A percentile compares a stretch with the other conserved stretches of the same genome.
These are phyloP conservation scores for Alternaria sp. DNA, from an alignment of 2,329 filamentous ascomycete species.

Conservation along the genomic window DNA sequence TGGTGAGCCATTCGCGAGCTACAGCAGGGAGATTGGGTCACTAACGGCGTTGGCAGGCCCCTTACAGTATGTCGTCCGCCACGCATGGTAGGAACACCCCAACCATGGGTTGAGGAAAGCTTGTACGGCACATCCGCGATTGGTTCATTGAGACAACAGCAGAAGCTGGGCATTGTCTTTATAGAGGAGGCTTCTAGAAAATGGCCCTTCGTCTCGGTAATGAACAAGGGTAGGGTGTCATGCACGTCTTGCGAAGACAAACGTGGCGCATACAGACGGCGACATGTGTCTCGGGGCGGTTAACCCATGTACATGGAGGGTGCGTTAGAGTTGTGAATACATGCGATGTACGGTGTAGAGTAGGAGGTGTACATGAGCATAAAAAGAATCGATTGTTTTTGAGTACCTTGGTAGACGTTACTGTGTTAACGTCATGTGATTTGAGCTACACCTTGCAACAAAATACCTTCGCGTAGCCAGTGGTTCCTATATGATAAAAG, in stretches of 20 bases:
- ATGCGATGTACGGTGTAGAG: neutral
- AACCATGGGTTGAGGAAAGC: slow-evolving; percentile 16
- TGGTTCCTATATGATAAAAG: no score
- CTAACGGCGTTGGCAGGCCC: slow-evolving; percentile 42
- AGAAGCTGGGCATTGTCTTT: neutral
- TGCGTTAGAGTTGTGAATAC: neutral
- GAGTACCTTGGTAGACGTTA: neutral
- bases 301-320: neutral
- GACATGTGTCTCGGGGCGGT: neutral
- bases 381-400: neutral
- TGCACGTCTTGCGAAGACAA: neutral
- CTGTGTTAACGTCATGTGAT: neutral
- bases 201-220: neutral
- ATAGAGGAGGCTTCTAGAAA: neutral
- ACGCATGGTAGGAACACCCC: slow-evolving; percentile 52
- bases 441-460: neutral
- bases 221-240: neutral
- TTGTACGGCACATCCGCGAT: neutral
- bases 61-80: slow-evolving; percentile 58
- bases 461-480: neutral
- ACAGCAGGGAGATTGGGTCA: neutral
- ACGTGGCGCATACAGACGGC: neutral
- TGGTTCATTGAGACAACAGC: neutral
- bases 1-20: slow-evolving; percentile 65
- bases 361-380: neutral